Base-by-base conservation (phyloP, 352 stramenopile genomes). In the Phytopythium ostracodes region DNA sequence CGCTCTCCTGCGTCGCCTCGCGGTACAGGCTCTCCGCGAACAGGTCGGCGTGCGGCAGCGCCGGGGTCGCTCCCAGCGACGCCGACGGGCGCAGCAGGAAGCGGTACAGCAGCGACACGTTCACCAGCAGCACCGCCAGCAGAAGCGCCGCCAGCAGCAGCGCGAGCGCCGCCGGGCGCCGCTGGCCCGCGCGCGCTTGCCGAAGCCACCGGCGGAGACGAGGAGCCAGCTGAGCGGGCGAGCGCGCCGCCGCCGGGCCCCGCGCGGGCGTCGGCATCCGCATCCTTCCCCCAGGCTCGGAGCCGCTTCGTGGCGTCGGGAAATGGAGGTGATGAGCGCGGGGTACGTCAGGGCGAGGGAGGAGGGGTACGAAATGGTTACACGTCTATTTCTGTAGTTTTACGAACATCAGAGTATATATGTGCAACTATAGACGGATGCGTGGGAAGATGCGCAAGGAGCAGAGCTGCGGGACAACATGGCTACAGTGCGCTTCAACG, bases 1-100 rank as follows among this genome's bases (percentile, higher is more conserved):
- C 5, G 18, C 24, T 38, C 20, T 27, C 31, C 55, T 36, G 24
- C 18, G 27, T n/a, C 24, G 55, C 42, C 18, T n/a, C 36, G 38
- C 38, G 40, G 17, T 24, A 52, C 38, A 60, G 55, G 25, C 55
- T 60, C 22, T 49, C 25, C 22, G 55, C 55, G 36, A 60, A 50
- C 20, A 52, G 25, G 24, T 51, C 27, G n/a, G 55, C 38, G 44
- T 61, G 40, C 22, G 22, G 25, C 2, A 40, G 24, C 27, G 49
- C 51, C 51, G 51, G 18, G 51, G 20, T 20, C 31, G 51, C 18
- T 20, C 4, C n/a, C 51, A 46, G 29, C 17, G 17, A 4, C 20
- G 29, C 22, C 8, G n/a, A 4, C 1, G 46, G 46, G 18, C 22
- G 22, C 46, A 18, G 46, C 22, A 52, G 46, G 22, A 33, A 52